A percentile compares a stretch with the other conserved stretches of the same genome.
Evolutionary conservation across 257 asterid genomes (phyloP).

Genomic region (Fraxinus excelsior): DNA sequence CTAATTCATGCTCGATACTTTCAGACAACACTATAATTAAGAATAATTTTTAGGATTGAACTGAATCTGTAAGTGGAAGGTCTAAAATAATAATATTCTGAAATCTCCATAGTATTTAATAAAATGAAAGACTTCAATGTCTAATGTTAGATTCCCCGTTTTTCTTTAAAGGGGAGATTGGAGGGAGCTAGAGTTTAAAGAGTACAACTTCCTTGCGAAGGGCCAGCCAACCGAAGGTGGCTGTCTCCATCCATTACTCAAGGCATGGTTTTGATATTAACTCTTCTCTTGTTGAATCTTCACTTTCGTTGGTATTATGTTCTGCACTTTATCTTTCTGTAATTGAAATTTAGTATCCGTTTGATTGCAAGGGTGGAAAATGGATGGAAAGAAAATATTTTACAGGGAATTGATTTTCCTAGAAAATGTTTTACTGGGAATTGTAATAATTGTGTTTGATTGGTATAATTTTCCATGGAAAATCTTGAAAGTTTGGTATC

Average conservation of each 20-base stretch:
- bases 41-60: neutral
- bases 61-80: neutral
- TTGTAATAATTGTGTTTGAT: too few relatives aligned
- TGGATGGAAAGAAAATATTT: too few relatives aligned
- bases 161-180: conserved; percentile 78
- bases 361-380: too few relatives aligned
- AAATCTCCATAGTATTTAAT: neutral
- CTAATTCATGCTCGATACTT: neutral
- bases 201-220: conserved; percentile 91
- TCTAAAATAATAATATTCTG: neutral
- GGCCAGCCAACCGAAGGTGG: conserved; percentile 98
- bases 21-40: neutral
- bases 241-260: conserved; percentile 86
- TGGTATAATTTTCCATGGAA: too few relatives aligned
- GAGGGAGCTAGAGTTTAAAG: conserved; percentile 90
- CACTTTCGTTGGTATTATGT: conserved; percentile 1
- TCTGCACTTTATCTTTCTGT: neutral
- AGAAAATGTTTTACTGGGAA: too few relatives aligned
- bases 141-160: conserved; percentile 2
- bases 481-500: too few relatives aligned
- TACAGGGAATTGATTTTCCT: too few relatives aligned
- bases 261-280: conserved; percentile 49
- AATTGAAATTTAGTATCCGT: neutral
- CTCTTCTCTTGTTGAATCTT: conserved; percentile 22
- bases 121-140: neutral